phyloP scores from a whole-genome alignment of 306 rosid genomes.

The Dryas alaskensis region DNA sequence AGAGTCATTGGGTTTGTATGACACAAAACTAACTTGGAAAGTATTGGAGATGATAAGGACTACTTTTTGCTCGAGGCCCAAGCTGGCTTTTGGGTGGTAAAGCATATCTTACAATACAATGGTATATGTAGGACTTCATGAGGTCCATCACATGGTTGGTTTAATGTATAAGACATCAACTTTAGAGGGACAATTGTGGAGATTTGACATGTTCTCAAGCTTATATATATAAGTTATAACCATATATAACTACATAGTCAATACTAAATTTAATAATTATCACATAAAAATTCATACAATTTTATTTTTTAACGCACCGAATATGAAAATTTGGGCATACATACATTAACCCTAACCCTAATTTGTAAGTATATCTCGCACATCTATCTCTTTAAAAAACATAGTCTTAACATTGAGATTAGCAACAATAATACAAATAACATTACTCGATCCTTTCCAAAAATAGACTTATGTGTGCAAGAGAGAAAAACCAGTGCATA shows the following conservation, averaged over 20 bases:
- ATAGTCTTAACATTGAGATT: no score
- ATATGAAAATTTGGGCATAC: no score
- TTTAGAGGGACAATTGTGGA: background rate
- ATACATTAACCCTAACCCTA: no score
- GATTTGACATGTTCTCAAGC: background rate
- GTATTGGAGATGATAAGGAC: background rate
- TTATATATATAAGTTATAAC: background rate
- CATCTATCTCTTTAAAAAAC: no score
- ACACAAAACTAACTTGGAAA: background rate
- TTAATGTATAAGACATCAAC: background rate
- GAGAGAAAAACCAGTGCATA: no score
- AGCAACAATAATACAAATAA: no score
- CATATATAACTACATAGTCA: no score
- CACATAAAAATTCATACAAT: background rate
- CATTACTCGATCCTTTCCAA: no score
- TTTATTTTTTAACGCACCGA: no score
- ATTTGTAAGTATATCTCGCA: no score
- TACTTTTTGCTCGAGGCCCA: conserved; percentile 9
- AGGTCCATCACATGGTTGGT: conserved; percentile 1
- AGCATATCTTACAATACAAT: background rate
- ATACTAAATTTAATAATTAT: background rate
- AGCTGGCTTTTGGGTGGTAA: conserved; percentile 22
- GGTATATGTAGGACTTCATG: background rate
- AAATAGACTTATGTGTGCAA: no score
- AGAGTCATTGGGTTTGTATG: no score